Evolutionary conservation across 495 filamentous ascomycete species (phyloP).

Genomic region (Penicillium paxilli): DNA sequence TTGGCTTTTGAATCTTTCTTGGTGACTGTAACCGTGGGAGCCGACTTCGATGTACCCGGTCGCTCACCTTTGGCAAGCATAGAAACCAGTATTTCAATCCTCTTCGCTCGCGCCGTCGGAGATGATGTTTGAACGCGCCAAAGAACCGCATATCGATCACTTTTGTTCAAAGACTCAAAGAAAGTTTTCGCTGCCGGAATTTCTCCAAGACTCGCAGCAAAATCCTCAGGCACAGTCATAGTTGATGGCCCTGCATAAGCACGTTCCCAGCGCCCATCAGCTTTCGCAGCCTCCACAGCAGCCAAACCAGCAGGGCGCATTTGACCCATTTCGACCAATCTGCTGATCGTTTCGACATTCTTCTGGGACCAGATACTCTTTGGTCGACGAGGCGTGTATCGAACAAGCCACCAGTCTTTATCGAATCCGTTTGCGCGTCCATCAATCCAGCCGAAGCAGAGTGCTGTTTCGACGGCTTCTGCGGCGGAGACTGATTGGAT

Average conservation of each 20-base stretch:
- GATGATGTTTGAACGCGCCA: constrained; percentile 41
- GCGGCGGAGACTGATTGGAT: constrained; percentile 47
- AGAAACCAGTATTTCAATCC: constrained; percentile 22
- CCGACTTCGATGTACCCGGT: not conserved
- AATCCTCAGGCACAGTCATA: constrained; percentile 46
- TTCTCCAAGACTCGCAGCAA: constrained; percentile 29
- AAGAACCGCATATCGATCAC: constrained; percentile 43
- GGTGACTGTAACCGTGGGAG: not conserved
- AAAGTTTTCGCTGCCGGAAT: constrained; percentile 30
- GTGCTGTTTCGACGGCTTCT: constrained; percentile 54
- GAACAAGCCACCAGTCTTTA: constrained; percentile 43
- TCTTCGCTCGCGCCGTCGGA: constrained; percentile 12
- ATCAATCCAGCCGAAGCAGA: constrained; percentile 64
- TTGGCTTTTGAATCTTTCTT: too few species aligned
- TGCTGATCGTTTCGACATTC: constrained; percentile 45
- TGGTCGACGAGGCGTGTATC: constrained; percentile 54
- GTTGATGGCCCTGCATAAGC: constrained; percentile 50
- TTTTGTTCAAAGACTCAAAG: constrained; percentile 42
- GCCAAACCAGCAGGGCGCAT: constrained; percentile 47
- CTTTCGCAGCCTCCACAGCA: constrained; percentile 53
- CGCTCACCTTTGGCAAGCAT: constrained; percentile 21
- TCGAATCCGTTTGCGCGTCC: constrained; percentile 48
- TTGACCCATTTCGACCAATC: constrained; percentile 39
- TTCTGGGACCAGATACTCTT: constrained; percentile 56
- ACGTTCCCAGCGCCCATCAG: constrained; percentile 54